Evolutionary conservation across 1,139 yeast genomes (phyloP), one percentile per base, ranked within the genome.

Genomic region (Taphrina confusa): DNA sequence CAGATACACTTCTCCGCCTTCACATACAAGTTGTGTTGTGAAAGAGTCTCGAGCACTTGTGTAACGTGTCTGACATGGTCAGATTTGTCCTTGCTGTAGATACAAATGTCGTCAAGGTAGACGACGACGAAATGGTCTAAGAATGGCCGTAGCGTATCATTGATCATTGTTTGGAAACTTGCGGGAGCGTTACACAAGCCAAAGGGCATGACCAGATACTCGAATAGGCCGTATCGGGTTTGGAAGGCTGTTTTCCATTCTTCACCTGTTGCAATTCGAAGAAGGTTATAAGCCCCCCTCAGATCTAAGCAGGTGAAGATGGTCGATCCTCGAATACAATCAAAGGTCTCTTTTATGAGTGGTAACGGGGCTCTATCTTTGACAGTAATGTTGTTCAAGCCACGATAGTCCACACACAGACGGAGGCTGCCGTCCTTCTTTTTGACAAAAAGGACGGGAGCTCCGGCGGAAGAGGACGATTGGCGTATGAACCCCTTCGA

Each of bases 201-300:
- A 18, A 68, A 67, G 0, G 67, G 69, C 68, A 61, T 61, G 1
- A 44, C 63, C 11, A 22, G 9, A 30, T 52, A 61, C 20, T 61
- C 60, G 50, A 34, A 61, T 12, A 36, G 44, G 16, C 63, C 63
- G 22, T 39, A 50, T 11, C 60, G 34, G 0, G 55, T 49, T 1
- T 49, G 36, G 31, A 61, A 58, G 1, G 63, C 62, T 4, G 60
- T 58, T 28, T 58, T 61, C 54, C 50, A 42, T 18, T 57, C 61
- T 71, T 14, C 65, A 71, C 23, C 73, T 74, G 74, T 66, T 73
- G 1, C 66, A 72, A 66, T 49, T 14, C 66, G 57, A 2, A 67
- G 58, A 27, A 68, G 68, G 37, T 61, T 55, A 39, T 66, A 66
- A 4, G 69, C 69, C 9, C 65, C 62, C 44, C 58, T 55, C 3